These are phyloP conservation scores for Podosphaera aphanis DNA, from an alignment of 2,329 filamentous ascomycete species.

Conservation along the genomic window DNA sequence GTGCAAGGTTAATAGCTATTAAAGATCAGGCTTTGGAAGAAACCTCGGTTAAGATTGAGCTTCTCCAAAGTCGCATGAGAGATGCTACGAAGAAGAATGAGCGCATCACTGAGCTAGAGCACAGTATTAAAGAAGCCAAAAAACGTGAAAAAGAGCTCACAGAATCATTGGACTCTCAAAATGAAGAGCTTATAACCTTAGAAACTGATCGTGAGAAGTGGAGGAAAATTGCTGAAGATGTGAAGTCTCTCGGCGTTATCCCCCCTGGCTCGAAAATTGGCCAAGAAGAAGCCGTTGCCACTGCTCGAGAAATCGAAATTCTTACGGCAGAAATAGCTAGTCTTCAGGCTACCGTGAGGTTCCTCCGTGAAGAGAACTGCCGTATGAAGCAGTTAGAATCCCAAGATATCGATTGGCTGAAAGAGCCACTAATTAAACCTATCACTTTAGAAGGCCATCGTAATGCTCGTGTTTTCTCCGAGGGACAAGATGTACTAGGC, in stretches of 20 bases:
- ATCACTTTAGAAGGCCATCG: conserved; percentile 24
- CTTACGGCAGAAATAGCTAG: conserved; percentile 44
- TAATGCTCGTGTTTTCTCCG: conserved; percentile 28
- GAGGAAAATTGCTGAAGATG: conserved; percentile 46
- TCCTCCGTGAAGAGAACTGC: conserved; percentile 42
- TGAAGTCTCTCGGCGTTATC: conserved; percentile 27
- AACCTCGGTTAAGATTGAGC: conserved; percentile 75
- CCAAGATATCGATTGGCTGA: conserved; percentile 34
- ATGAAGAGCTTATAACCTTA: conserved; percentile 38
- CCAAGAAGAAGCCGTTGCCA: conserved; percentile 44
- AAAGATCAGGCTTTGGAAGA: conserved; percentile 71
- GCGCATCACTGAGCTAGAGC: conserved; percentile 41
- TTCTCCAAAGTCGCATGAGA: conserved; percentile 67
- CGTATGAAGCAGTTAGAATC: conserved; percentile 35
- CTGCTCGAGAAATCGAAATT: conserved; percentile 47
- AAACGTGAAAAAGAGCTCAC: conserved; percentile 28
- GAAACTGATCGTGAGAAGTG: conserved; percentile 45
- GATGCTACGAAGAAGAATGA: conserved; percentile 60
- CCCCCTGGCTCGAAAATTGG: conserved; percentile 29
- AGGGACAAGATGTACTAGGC: conserved; percentile 38
- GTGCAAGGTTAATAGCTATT: conserved; percentile 44
- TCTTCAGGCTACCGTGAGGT: conserved; percentile 41
- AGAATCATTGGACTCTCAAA: conserved; percentile 42
- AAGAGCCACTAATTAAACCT: conserved; percentile 30
- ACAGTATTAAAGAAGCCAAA: conserved; percentile 29